These are phyloP conservation scores for Neofusicoccum ribis DNA, from an alignment of 2,329 filamentous ascomycete genomes.

Conservation along the genomic window DNA sequence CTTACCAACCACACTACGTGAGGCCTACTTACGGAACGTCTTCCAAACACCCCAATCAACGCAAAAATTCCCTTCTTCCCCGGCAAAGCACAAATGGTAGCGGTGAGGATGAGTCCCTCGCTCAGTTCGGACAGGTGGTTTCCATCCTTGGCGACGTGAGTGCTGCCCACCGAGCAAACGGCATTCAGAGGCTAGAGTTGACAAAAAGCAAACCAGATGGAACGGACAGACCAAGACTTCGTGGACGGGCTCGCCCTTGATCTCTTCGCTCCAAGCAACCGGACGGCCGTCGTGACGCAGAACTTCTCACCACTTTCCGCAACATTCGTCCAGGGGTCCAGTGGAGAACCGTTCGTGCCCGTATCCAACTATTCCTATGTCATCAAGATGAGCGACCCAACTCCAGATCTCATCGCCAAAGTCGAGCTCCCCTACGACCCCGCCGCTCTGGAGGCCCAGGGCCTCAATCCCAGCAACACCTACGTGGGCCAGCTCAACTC, in stretches of 20 bases:
- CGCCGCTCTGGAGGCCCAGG: constrained; percentile 24
- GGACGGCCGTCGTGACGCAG: constrained; percentile 32
- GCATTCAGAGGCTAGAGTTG: neutral
- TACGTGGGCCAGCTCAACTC: constrained; percentile 22
- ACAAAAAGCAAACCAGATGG: constrained; percentile 20
- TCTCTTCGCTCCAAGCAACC: constrained; percentile 34
- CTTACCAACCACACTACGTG: too few species aligned
- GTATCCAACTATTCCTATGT: constrained; percentile 36
- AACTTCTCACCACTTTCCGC: constrained; percentile 32
- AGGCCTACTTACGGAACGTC: too few species aligned
- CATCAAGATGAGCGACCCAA: constrained; percentile 52
- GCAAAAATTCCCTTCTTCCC: too few species aligned
- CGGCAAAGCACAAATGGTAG: neutral
- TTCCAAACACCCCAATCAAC: too few species aligned
- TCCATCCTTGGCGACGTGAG: neutral
- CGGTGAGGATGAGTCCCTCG: neutral
- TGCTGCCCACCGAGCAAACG: neutral
- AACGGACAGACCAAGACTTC: constrained; percentile 34
- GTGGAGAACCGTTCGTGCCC: constrained; percentile 33
- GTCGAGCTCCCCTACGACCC: constrained; percentile 35
- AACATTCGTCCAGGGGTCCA: constrained; percentile 32
- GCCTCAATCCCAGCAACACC: constrained; percentile 23
- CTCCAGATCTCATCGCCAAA: constrained; percentile 37
- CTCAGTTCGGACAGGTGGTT: neutral
- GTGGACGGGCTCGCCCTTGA: constrained; percentile 36